Conservation (phyloP, 768 basidiomycete species). For the Amanita thiersii region DNA sequence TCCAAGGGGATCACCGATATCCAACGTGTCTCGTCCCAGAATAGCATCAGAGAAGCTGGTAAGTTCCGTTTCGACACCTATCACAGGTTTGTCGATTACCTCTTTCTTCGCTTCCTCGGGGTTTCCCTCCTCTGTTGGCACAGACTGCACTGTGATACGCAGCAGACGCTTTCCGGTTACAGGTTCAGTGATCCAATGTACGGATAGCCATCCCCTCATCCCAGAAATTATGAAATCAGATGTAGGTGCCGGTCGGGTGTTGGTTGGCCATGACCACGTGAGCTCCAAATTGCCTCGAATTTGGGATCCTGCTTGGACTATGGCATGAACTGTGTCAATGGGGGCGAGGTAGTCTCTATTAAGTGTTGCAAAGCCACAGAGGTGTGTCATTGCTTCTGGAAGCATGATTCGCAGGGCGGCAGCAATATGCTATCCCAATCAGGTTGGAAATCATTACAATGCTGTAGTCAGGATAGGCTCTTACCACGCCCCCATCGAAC, state of each 20-base stretch:
- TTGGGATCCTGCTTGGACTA: conserved; percentile 39
- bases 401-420: conserved; percentile 58
- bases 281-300: conserved; percentile 56
- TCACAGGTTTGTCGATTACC: conserved; percentile 36
- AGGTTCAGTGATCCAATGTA: conserved; percentile 24
- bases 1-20: conserved; percentile 48
- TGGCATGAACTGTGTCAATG: conserved; percentile 67
- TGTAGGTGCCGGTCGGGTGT: conserved; percentile 27
- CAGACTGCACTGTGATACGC: conserved; percentile 31
- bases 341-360: conserved; percentile 68
- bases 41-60: background rate
- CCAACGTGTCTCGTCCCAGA: conserved; percentile 8
- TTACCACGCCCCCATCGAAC: conserved; percentile 74
- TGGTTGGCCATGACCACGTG: conserved; percentile 51
- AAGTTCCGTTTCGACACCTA: no score
- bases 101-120: conserved; percentile 39
- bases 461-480: conserved; percentile 16
- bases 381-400: conserved; percentile 38
- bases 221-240: conserved; percentile 51
- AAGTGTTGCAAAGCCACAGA: conserved; percentile 61
- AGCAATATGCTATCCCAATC: conserved; percentile 50
- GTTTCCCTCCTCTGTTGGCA: conserved; percentile 26
- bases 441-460: conserved; percentile 7
- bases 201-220: conserved; percentile 50
- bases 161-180: no score